phyloP scores from a whole-genome alignment of 176 grass and related monocot genomes.

The Triticum dicoccoides region DNA sequence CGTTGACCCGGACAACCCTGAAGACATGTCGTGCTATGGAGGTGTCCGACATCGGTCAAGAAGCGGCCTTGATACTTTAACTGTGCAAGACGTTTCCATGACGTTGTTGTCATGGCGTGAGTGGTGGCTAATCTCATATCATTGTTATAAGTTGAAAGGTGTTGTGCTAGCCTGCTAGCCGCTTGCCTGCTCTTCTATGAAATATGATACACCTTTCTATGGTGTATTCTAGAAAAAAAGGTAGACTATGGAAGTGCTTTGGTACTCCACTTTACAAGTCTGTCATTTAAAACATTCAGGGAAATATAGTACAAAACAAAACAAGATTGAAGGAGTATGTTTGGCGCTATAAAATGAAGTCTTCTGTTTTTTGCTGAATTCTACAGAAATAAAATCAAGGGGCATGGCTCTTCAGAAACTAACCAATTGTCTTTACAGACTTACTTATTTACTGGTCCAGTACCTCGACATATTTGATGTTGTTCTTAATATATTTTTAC shows the following conservation, averaged over 20 bases:
- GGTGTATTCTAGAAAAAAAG: not conserved
- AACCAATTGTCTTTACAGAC: not conserved
- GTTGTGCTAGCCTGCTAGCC: not conserved
- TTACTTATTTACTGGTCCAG: not conserved
- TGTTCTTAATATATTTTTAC: not conserved
- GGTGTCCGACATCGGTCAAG: no score
- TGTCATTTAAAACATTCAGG: not conserved
- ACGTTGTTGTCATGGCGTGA: not conserved
- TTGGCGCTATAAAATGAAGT: not conserved
- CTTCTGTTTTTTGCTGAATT: not conserved
- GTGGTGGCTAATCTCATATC: not conserved
- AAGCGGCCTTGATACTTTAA: no score
- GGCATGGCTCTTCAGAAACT: not conserved
- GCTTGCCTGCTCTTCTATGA: not conserved
- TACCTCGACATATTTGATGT: not conserved
- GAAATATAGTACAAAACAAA: not conserved
- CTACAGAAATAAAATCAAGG: conserved; percentile 1
- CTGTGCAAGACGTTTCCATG: no score
- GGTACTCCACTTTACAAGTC: not conserved
- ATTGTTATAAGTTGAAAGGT: not conserved
- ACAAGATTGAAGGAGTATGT: conserved; percentile 6
- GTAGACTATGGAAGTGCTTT: not conserved
- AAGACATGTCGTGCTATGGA: no score
- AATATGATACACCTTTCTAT: not conserved
- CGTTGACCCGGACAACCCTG: no score